Evolutionary conservation across 192 early-diverging fungal genomes (phyloP), one percentile per base, ranked within the genome.

Genomic region (Coemansia sp.): DNA sequence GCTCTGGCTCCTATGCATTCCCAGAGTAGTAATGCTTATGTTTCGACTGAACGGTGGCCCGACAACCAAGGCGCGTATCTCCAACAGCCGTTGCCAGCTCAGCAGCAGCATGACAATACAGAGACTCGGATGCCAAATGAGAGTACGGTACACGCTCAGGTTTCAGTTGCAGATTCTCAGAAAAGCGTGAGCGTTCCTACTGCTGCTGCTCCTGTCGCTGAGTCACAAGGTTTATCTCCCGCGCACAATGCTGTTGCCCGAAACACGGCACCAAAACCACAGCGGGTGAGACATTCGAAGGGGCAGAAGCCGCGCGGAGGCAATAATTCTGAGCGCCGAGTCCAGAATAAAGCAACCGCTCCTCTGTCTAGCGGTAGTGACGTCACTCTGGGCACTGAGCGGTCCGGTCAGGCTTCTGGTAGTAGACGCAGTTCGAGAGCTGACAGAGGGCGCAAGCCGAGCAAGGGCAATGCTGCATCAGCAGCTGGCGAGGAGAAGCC

Each of bases 391-490:
- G 38, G 38, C 38, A 14, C 38, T 18, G 34, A 58, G 57, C 57
- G 34, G 22, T 58, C 57, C 16, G 38, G 3, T 9, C 5, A 14
- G 14, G 55, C 18, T 18, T 18, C 31, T 38, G 38, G 55, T 41
- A 47, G 25, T n/a, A 38, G 38, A 12, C 28, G 57, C 57, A 47
- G 38, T 41, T 44, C 38, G 38, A 44, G 38, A 44, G 38, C 38
- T 44, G 38, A 44, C 16, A 56, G 32, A 56, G 54, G 54, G 3
- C 54, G 54, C 28, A 56, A 56, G 10, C 18, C 54, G 8, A 56
- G 26, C 10, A 58, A 41, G 23, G 24, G 30, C 23, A 41, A 31
- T 21, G 55, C 12, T 23, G 32, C 57, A 8, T 25, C 41, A 14
- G 27, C 27, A 8, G 54, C 67, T 1, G 48, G 49, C 9, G 53